Evolutionary conservation across 441 rosid genomes (phyloP), one percentile per base, ranked within the genome.

Genomic region (Populus hybrid): DNA sequence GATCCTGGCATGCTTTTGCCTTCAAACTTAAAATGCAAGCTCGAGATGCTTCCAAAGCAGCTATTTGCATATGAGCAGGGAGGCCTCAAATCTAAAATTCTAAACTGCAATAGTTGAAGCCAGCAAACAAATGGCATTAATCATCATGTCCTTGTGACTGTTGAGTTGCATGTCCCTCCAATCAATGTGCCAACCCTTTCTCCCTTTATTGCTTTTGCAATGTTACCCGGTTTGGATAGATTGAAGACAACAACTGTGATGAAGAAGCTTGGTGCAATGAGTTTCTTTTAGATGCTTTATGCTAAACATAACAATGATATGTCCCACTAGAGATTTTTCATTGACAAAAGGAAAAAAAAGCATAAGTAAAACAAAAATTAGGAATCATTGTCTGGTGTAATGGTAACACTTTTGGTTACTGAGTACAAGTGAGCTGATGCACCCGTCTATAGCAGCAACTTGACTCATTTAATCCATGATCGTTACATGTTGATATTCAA

Each of bases 101-200:
- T 35, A 36, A 0, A 7, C 8, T 20, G 30, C 57, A 35, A 42
- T 23, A 64, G 46, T 32, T 50, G 24, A 69, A 20, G 70, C 18
- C 72, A 24, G 76, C 28, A 23, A 21, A 59, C 21, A 36, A 61
- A 64, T 65, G 57, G 72, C 71, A 24, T 65, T 6, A 10, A 61
- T 3, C 21, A 67, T 72, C 82, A 83, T 70, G 86, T 72, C 76
- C 75, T 81, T 36, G 86, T 61, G 9, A 87, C 83, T 12, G 78
- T 54, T 34, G 90, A 83, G 79, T 81, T 88, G 86, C 79, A 64
- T 14, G 89, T 80, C 61, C 92, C 90, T 82, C 95, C 96, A 0
- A 95, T 95, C 81, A 92, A 74, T 32, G 98, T 95, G 35, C 99
- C 99, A 0, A 93, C 99, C 76, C 83, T 85, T 84, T 93, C 98